Evolutionary conservation across 2,329 filamentous ascomycete species (phyloP).

Genomic region (Diplocarpon mali): DNA sequence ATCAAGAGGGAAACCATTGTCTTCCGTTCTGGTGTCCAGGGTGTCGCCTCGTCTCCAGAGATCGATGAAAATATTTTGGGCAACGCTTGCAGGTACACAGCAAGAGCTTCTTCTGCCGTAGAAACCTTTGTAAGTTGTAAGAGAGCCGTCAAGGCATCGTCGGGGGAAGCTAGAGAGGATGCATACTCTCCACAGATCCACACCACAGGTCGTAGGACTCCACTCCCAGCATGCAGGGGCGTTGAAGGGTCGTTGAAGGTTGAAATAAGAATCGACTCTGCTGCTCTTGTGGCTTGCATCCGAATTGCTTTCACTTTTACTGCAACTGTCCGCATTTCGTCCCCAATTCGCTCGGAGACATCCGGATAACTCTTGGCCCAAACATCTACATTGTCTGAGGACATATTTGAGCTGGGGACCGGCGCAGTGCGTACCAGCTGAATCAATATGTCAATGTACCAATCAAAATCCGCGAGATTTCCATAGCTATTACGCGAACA

Average conservation of each 20-base stretch:
- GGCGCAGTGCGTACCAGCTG: conserved; percentile 69
- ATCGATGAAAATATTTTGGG: conserved; percentile 75
- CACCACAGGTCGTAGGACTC: conserved; percentile 62
- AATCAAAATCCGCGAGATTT: conserved; percentile 84
- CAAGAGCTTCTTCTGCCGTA: conserved; percentile 53
- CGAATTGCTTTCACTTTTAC: conserved; percentile 84
- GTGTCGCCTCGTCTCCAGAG: conserved; percentile 49
- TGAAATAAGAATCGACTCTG: conserved; percentile 60
- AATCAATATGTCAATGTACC: conserved; percentile 86
- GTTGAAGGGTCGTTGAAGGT: conserved; percentile 43
- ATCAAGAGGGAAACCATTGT: conserved; percentile 66
- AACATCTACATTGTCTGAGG: conserved; percentile 9
- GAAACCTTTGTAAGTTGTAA: conserved; percentile 50
- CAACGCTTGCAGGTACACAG: conserved; percentile 70
- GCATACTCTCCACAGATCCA: conserved; percentile 91
- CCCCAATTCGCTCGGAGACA: conserved; percentile 63
- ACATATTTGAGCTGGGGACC: conserved; percentile 30
- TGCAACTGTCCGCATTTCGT: conserved; percentile 79
- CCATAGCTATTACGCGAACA: conserved; percentile 82
- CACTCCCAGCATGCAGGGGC: conserved; percentile 44
- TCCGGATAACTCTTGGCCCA: conserved; percentile 15
- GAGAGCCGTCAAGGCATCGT: conserved; percentile 62
- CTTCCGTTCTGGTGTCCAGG: conserved; percentile 65
- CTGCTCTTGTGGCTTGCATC: conserved; percentile 67
- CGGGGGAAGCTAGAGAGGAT: conserved; percentile 55